Evolutionary conservation across 768 basidiomycete genomes (phyloP), one percentile per base, ranked within the genome.

Genomic region (Pulveroboletus sp.): DNA sequence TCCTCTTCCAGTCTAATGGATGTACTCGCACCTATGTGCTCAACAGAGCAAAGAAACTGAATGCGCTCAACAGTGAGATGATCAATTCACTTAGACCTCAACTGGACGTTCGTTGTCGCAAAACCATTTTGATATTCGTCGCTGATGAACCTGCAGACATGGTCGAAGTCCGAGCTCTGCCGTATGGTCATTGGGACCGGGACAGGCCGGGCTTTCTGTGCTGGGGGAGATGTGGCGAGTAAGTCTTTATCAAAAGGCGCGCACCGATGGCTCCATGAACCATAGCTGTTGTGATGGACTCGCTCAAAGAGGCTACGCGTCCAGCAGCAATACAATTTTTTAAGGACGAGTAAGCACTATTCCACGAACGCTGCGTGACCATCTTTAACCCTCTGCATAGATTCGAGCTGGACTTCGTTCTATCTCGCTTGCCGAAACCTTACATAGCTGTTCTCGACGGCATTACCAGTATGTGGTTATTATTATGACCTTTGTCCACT

Each of bases 191-290:
- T 91, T 32, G 87, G 85, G 29, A 77, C 79, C 27, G 89, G 88
- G 20, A 67, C 69, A 12, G 87, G 85, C 4, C 75, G 82, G 50
- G 90, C 87, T 12, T 98, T 97, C 65, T 98, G 94, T 61, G 87
- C 90, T 6, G 97, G 97, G 13, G 97, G 97, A 37, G 97, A 99
- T 68, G 89, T 99, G 49, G 84, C 81, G 50, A 73, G 95, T 94
- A 58, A 69, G 86, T 75, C 19, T 24, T 52, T 35, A 41, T 37
- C 20, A 40, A 23, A 40, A 27, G 13, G 36, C 43, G n/a, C 34
- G 27, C 41, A 51, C 34, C 42, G 35, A 40, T 33, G 45, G 32
- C 36, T 41, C 38, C 40, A 55, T 41, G 49, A 33, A 25, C 19
- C 31, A 8, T 55, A 90, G 88, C 67, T 57, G 81, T 90, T 41